Base-by-base conservation (phyloP, 2,329 filamentous ascomycete species). In the Sordariomycetes sp. region DNA sequence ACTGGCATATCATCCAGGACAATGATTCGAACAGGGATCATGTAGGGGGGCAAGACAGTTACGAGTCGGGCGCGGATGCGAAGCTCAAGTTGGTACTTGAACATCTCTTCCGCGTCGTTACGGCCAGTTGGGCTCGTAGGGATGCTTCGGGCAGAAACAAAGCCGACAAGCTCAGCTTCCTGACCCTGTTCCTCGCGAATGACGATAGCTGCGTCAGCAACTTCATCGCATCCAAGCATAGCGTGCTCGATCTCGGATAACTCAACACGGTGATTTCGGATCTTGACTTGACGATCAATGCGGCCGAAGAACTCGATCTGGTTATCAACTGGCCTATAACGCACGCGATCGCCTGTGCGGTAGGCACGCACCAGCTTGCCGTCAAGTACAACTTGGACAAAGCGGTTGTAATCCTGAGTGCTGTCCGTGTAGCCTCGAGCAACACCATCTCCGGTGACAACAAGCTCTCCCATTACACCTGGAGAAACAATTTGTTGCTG, bases 271-370 rank as follows among this genome's bases (percentile, higher is more conserved):
- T 30, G 17, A 8, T 39, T 39, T 12, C 39, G 26, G 8, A 43
- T 36, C 24, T 46, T 46, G 18, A 44, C 30, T 21, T 46, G 42
- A 4, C 32, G 38, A 21, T 46, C 43, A n/a, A 34, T 37, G 2
- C 43, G 36, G 16, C 43, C 36, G 16, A 44, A 30, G 21, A 37
- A 45, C 28, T 43, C 39, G 8, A 45, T n/a, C n/a, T n/a, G 25
- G 3, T 45, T 43, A 26, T 53, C 48, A 1, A 15, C 16, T 0
- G 40, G 40, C 1, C 47, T 33, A 19, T 39, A 46, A 2, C 51
- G 47, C 5, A 40, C 48, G 19, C 37, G 34, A 17, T 55, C 52
- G 3, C 51, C 51, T 0, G 50, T 55, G 2, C 46, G 38, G 25
- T 54, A 54, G 48, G 8, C 39, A 21, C 2, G 3, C 6, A 8